These are phyloP conservation scores for Solanum raphanifolium DNA, from an alignment of 257 asterid species.

Conservation along the genomic window DNA sequence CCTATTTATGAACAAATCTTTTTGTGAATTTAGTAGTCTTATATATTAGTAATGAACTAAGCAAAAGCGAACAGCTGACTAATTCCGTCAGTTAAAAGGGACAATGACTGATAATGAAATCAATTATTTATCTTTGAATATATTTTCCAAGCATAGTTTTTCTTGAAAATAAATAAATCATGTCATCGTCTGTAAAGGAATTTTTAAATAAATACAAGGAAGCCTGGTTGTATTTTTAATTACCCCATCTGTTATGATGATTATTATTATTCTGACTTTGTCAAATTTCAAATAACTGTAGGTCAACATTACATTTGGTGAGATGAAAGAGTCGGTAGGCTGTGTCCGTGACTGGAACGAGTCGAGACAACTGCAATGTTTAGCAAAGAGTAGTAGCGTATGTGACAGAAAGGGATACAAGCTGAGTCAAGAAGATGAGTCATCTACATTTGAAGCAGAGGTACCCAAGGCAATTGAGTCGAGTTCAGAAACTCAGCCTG, in stretches of 20 bases:
- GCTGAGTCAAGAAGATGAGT: not conserved
- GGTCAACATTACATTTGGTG: conserved; percentile 41
- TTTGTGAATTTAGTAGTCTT: not conserved
- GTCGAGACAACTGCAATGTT: not conserved
- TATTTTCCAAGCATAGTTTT: not conserved
- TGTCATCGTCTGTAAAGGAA: not conserved
- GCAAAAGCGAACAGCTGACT: not conserved
- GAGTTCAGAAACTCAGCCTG: conserved; percentile 3
- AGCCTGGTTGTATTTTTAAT: not conserved
- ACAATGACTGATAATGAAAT: not conserved
- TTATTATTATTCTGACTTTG: not conserved
- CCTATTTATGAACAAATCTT: not conserved
- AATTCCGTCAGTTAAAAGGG: not conserved
- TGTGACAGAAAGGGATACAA: conserved; percentile 1
- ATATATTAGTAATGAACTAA: not conserved
- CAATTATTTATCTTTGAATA: not conserved
- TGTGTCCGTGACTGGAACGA: not conserved
- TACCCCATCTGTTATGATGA: not conserved
- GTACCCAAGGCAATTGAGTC: not conserved
- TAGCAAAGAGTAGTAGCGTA: not conserved
- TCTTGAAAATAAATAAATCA: not conserved
- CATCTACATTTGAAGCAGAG: not conserved
- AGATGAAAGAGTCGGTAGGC: conserved; percentile 18
- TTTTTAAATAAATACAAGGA: not conserved
- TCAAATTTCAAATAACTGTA: not conserved